Evolutionary conservation across 306 rosid genomes (phyloP).

Genomic region (Citrullus colocynthis): DNA sequence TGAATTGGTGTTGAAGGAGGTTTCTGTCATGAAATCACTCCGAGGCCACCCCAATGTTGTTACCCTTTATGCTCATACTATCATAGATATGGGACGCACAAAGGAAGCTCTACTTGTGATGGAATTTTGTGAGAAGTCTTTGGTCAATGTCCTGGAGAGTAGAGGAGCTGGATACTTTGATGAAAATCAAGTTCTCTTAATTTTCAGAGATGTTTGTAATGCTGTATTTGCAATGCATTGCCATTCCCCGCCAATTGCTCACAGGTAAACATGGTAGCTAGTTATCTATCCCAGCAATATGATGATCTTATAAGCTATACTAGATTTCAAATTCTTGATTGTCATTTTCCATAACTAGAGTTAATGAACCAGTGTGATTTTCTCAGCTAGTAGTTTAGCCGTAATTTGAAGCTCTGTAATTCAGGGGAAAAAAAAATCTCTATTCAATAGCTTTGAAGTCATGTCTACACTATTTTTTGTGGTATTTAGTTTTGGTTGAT

Average conservation of each 20-base stretch:
- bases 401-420: not conserved
- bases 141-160: slow-evolving; percentile 79
- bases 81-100: slow-evolving; percentile 85
- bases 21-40: slow-evolving; percentile 65
- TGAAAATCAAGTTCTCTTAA: slow-evolving; percentile 63
- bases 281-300: not conserved
- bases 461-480: not conserved
- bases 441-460: not conserved
- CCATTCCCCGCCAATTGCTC: slow-evolving; percentile 86
- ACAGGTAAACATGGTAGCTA: slow-evolving; percentile 41
- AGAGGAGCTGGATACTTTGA: slow-evolving; percentile 82
- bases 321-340: not conserved
- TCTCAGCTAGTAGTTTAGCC: not conserved
- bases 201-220: slow-evolving; percentile 86
- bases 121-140: slow-evolving; percentile 88
- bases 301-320: not conserved
- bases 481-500: not conserved
- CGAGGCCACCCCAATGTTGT: slow-evolving; percentile 86
- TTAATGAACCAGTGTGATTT: not conserved
- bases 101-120: slow-evolving; percentile 89
- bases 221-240: slow-evolving; percentile 96
- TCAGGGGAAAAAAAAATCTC: not conserved
- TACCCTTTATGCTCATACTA: slow-evolving; percentile 60
- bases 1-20: slow-evolving; percentile 73
- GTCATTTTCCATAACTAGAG: not conserved